Base-by-base conservation (phyloP, 768 basidiomycete genomes). In the Suillus spraguei region DNA sequence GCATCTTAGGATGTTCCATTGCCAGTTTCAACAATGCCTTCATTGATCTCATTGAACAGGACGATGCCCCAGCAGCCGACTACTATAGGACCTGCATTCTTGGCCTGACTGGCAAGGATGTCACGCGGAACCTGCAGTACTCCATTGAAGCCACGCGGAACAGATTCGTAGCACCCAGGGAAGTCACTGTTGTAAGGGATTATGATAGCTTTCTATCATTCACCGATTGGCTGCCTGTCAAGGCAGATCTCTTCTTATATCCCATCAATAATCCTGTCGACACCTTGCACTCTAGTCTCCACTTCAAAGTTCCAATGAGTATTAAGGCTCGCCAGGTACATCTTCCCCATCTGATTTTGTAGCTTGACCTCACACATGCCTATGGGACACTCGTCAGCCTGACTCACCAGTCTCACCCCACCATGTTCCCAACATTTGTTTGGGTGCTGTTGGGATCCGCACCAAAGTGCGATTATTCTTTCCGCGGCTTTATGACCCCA, bases 131-230 rank as follows among this genome's bases (percentile, higher is more conserved):
- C 10, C 28, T 28, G 1, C 59, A 60, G 42, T 60, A 60, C 8
- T 44, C 59, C 4, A 44, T 60, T 5, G 59, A 60, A 33, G 32
- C 59, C 0, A 60, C 59, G 0, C 42, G n/a, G 1, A 60, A 60
- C 32, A 42, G 17, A 6, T 60, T 60, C 28, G 0, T 2, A 1
- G 10, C 42, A 20, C n/a, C 28, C 32, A 39, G 44, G 16, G 11
- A 42, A 16, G 59, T 60, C 20, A 47, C 28, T 22, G 16, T 60
- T 1, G 35, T 60, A 6, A 42, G 59, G 17, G 59, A 60, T 35
- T 60, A 60, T 35, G 59, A 60, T n/a, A 60, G 44, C 22, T 20
- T 60, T 5, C 38, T 60, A 2, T 46, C 36, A 8, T 60, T 60
- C 59, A 44, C 39, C 7, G 17, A 24, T 0, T 60, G 4, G 28